Percentiles rank a stretch among this genome's conserved stretches.
Conservation (phyloP, 108 stramenopile genomes). For the Chaetoceros tenuissimus region DNA sequence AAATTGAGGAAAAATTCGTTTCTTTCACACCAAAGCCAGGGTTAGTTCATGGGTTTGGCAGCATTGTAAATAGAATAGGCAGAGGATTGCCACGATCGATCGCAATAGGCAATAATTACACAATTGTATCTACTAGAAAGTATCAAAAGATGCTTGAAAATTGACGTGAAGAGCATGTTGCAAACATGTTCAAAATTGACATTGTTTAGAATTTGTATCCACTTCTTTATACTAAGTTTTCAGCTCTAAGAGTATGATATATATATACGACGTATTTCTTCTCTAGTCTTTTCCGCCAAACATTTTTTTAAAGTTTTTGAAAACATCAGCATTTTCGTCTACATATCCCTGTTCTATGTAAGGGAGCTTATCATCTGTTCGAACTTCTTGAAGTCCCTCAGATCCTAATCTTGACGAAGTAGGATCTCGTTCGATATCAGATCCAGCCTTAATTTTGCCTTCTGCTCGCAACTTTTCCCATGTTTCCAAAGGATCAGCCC, state of each 20-base stretch:
- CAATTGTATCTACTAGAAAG: neutral
- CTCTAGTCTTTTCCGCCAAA: constrained; percentile 22
- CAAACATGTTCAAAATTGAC: too few relatives aligned
- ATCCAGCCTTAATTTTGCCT: constrained; percentile 30
- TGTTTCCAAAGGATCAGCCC: constrained; percentile 18
- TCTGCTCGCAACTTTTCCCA: constrained; percentile 26
- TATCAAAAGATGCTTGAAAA: neutral
- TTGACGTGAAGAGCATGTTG: too few relatives aligned
- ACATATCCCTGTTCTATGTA: constrained; percentile 40
- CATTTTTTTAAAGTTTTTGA: constrained; percentile 6
- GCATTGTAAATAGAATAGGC: neutral
- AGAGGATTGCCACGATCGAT: neutral
- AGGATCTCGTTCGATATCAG: constrained; percentile 26
- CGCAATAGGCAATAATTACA: neutral
- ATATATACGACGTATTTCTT: too few relatives aligned
- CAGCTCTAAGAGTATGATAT: neutral
- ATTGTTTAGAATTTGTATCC: too few relatives aligned
- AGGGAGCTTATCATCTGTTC: constrained; percentile 26
- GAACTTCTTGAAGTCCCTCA: constrained; percentile 27
- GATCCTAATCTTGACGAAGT: constrained; percentile 18
- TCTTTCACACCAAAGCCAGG: constrained; percentile 10
- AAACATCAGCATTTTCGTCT: constrained; percentile 17
- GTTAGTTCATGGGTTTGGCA: neutral
- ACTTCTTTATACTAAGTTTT: too few relatives aligned
- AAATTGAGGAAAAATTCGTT: constrained; percentile 24